A percentile compares a stretch with the other conserved stretches of the same genome.
Evolutionary conservation across 331 rosid species (phyloP).

Genomic region (Spiraea crenata): DNA sequence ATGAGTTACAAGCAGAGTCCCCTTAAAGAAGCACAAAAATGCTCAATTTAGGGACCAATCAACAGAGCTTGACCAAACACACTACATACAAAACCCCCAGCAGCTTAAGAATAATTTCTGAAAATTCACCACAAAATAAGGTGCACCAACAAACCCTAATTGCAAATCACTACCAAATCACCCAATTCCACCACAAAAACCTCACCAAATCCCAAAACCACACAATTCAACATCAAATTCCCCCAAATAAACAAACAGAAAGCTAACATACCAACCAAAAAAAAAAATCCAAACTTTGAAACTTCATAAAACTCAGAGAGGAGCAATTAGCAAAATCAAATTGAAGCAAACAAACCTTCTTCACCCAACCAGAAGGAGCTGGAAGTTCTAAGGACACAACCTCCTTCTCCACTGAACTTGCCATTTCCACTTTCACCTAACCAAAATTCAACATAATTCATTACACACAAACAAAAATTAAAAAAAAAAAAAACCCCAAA

Average conservation of each 20-base stretch:
- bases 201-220: conserved; percentile 22
- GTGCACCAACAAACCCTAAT: conserved; percentile 47
- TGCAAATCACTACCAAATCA: conserved; percentile 16
- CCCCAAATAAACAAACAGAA: conserved; percentile 10
- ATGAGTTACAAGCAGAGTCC: neutral
- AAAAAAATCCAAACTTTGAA: conserved; percentile 7
- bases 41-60: neutral
- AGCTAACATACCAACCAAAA: neutral
- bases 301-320: conserved; percentile 1
- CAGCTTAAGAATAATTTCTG: conserved; percentile 16
- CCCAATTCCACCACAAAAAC: conserved; percentile 29
- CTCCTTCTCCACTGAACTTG: conserved; percentile 72
- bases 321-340: neutral
- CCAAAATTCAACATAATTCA: conserved; percentile 25
- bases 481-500: neutral
- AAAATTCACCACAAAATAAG: conserved; percentile 29
- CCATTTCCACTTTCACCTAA: conserved; percentile 61
- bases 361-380: conserved; percentile 95
- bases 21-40: neutral
- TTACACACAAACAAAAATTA: neutral
- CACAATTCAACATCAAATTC: conserved; percentile 29
- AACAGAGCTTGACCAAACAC: neutral
- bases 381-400: conserved; percentile 81
- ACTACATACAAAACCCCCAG: conserved; percentile 1
- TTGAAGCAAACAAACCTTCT: conserved; percentile 52